Conservation (phyloP, 2,329 filamentous ascomycete species). For the Dactylellina parvicollis region DNA sequence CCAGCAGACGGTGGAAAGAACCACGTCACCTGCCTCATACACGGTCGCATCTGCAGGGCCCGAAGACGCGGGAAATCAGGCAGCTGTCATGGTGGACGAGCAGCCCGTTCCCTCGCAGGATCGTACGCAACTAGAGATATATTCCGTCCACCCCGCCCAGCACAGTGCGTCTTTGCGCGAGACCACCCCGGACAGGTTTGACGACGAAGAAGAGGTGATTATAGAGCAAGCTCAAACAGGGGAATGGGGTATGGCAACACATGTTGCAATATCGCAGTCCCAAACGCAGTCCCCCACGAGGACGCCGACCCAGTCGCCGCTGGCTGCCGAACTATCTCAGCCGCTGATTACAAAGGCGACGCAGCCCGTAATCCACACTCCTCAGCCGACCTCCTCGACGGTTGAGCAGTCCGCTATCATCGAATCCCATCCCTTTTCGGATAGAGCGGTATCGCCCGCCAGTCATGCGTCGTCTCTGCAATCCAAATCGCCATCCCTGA, state of each 20-base stretch:
- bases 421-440: constrained; percentile 15
- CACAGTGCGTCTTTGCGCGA: constrained; percentile 25
- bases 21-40: constrained; percentile 36
- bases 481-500: constrained; percentile 40
- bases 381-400: constrained; percentile 32
- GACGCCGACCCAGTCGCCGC: constrained; percentile 29
- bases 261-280: constrained; percentile 45
- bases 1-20: constrained; percentile 28
- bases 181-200: constrained; percentile 36
- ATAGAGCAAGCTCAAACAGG: constrained; percentile 41
- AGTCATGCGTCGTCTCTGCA: constrained; percentile 47
- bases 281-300: constrained; percentile 42
- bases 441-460: constrained; percentile 38
- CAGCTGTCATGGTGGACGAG: not conserved
- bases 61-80: constrained; percentile 25
- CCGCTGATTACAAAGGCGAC: constrained; percentile 46
- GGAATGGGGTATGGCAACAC: constrained; percentile 47
- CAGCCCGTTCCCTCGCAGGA: constrained; percentile 1
- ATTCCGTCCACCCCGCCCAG: not conserved
- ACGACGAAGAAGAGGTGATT: constrained; percentile 40
- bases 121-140: constrained; percentile 11
- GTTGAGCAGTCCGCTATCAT: constrained; percentile 41
- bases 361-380: constrained; percentile 45
- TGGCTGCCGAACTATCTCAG: constrained; percentile 39
- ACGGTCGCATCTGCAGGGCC: not conserved